Conservation (phyloP, 768 basidiomycete species). For the Pisolithus marmoratus region DNA sequence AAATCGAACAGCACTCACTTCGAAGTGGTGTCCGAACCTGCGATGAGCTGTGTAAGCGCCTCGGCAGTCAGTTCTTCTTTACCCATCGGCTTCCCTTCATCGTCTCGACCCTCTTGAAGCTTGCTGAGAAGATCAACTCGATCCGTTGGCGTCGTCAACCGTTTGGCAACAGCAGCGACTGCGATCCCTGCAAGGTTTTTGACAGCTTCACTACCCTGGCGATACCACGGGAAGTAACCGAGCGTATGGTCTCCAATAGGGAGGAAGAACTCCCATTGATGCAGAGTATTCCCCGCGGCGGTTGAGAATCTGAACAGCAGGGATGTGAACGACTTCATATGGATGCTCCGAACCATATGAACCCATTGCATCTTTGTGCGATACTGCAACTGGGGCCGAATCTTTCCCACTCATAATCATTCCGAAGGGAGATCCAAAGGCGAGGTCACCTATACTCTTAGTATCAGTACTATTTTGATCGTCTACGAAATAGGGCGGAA, state of each 20-base stretch:
- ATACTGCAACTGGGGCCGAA: conserved; percentile 60
- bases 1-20: conserved; percentile 47
- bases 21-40: conserved; percentile 89
- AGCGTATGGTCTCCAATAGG: conserved; percentile 62
- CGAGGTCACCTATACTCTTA: conserved; percentile 52
- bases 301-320: conserved; percentile 82
- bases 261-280: conserved; percentile 73
- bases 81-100: conserved; percentile 73
- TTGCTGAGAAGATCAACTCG: conserved; percentile 78
- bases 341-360: conserved; percentile 44
- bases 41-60: conserved; percentile 79
- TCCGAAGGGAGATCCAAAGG: conserved; percentile 84
- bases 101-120: conserved; percentile 72
- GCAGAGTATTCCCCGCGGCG: conserved; percentile 84
- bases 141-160: conserved; percentile 63
- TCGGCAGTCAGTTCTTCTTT: conserved; percentile 84
- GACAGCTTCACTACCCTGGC: conserved; percentile 59
- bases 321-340: conserved; percentile 52
- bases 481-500: neutral
- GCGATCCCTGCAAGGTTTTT: conserved; percentile 73
- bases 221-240: conserved; percentile 73
- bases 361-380: conserved; percentile 49
- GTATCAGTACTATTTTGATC: neutral
- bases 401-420: conserved; percentile 78
- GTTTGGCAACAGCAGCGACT: conserved; percentile 72